These are phyloP conservation scores for Nakazawaea wickerhamii DNA, from an alignment of 805 yeast species.

Conservation along the genomic window DNA sequence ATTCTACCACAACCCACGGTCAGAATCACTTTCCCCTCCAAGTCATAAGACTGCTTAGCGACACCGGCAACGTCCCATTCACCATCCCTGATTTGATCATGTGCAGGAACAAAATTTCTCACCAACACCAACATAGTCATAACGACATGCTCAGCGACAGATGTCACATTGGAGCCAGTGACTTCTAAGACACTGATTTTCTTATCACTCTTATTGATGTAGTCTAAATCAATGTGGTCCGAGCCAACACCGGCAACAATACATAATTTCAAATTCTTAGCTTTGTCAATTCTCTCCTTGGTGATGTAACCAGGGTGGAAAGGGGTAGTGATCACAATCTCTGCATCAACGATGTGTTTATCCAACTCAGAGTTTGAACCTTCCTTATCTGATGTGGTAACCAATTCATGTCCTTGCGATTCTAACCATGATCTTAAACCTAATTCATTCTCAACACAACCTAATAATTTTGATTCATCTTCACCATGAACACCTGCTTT, in stretches of 20 bases:
- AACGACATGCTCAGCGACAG: slow-evolving; percentile 78
- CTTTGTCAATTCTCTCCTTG: slow-evolving; percentile 58
- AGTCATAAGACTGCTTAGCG: slow-evolving; percentile 68
- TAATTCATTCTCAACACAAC: slow-evolving; percentile 70
- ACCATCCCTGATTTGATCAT: slow-evolving; percentile 55
- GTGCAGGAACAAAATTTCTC: slow-evolving; percentile 76
- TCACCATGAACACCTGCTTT: slow-evolving; percentile 53
- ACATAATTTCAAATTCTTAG: slow-evolving; percentile 63
- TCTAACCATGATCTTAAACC: slow-evolving; percentile 65
- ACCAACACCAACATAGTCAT: slow-evolving; percentile 69
- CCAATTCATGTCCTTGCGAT: slow-evolving; percentile 58
- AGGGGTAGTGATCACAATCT: slow-evolving; percentile 74
- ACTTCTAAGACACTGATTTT: slow-evolving; percentile 71
- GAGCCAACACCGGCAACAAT: slow-evolving; percentile 85
- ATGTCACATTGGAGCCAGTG: slow-evolving; percentile 74
- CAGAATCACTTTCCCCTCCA: slow-evolving; percentile 72
- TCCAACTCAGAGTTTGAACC: slow-evolving; percentile 55
- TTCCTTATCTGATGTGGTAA: slow-evolving; percentile 66
- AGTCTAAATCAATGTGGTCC: slow-evolving; percentile 71
- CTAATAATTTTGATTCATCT: slow-evolving; percentile 57
- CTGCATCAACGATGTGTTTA: slow-evolving; percentile 63
- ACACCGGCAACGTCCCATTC: slow-evolving; percentile 76
- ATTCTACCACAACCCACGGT: slow-evolving; percentile 82
- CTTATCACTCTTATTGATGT: slow-evolving; percentile 51
- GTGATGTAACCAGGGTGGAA: slow-evolving; percentile 78